Evolutionary conservation across 805 yeast genomes (phyloP).

Genomic region (Saccharomycopsis lassenensis): DNA sequence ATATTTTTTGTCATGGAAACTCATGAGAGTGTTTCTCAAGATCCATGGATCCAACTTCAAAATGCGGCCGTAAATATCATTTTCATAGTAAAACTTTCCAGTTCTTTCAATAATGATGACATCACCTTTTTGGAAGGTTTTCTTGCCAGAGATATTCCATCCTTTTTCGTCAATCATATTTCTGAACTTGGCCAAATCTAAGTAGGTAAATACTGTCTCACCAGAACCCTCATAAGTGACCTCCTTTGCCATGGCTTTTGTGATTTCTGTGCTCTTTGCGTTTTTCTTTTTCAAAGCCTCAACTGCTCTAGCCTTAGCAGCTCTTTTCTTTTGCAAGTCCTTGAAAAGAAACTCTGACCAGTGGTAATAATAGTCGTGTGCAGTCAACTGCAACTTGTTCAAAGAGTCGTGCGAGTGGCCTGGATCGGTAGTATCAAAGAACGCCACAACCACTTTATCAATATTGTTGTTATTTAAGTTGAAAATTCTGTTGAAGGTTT

Average conservation of each 20-base stretch:
- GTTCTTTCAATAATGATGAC: slow-evolving; percentile 37
- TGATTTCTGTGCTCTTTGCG: slow-evolving; percentile 33
- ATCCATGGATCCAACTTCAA: slow-evolving; percentile 26
- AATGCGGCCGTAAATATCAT: slow-evolving; percentile 27
- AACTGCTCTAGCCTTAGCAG: slow-evolving; percentile 34
- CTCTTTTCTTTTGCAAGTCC: slow-evolving; percentile 26
- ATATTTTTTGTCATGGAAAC: slow-evolving; percentile 23
- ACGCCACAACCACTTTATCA: slow-evolving; percentile 38
- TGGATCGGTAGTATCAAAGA: slow-evolving; percentile 30
- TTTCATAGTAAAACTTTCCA: slow-evolving; percentile 28
- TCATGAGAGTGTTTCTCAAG: slow-evolving; percentile 30
- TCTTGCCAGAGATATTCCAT: slow-evolving; percentile 28
- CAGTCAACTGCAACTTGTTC: slow-evolving; percentile 30
- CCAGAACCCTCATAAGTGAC: slow-evolving; percentile 36
- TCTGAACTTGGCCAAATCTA: slow-evolving; percentile 36
- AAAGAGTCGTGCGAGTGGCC: slow-evolving; percentile 22
- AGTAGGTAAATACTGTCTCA: slow-evolving; percentile 34
- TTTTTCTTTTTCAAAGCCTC: slow-evolving; percentile 32
- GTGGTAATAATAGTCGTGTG: slow-evolving; percentile 37
- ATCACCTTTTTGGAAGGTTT: slow-evolving; percentile 41
- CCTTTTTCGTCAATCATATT: slow-evolving; percentile 19
- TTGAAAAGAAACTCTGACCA: slow-evolving; percentile 28
- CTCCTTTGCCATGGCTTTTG: slow-evolving; percentile 37
- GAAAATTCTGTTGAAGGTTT: slow-evolving; percentile 20
- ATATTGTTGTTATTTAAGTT: slow-evolving; percentile 23